phyloP scores from a whole-genome alignment of 2,329 filamentous ascomycete genomes.

The Gaeumannomyces tritici region DNA sequence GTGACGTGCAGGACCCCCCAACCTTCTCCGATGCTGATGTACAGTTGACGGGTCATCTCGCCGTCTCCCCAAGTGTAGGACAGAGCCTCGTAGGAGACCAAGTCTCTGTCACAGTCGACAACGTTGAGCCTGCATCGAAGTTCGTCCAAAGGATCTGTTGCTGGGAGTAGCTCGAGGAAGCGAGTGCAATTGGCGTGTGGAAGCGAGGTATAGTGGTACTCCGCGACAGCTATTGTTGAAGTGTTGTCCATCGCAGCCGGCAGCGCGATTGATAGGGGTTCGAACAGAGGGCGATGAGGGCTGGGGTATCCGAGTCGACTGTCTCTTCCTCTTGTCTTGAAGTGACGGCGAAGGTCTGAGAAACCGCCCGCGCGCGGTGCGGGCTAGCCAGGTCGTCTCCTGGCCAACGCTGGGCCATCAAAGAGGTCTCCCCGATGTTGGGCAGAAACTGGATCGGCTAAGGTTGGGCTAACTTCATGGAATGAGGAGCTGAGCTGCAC shows the following conservation, averaged over 20 bases:
- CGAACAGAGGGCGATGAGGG: no score
- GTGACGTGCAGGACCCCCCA: not conserved
- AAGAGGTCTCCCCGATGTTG: no score
- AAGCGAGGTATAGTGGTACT: not conserved
- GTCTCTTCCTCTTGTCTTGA: no score
- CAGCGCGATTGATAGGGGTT: no score
- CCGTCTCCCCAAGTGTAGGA: conserved; percentile 6
- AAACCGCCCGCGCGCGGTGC: no score
- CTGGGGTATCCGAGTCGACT: no score
- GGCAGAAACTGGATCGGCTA: no score
- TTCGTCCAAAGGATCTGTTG: not conserved
- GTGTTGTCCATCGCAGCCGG: not conserved
- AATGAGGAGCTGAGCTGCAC: no score
- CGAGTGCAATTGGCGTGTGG: not conserved
- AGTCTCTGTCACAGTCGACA: not conserved
- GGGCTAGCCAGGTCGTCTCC: no score
- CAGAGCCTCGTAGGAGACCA: conserved; percentile 11
- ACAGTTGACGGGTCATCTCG: not conserved
- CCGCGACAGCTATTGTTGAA: not conserved
- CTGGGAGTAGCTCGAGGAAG: not conserved
- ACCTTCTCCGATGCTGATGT: not conserved
- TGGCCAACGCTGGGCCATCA: no score
- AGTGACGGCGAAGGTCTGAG: no score
- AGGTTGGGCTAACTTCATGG: no score
- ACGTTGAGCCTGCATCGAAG: not conserved